Conservation (phyloP, 371 early-diverging fungal species). For the Chytridium lagenaria region DNA sequence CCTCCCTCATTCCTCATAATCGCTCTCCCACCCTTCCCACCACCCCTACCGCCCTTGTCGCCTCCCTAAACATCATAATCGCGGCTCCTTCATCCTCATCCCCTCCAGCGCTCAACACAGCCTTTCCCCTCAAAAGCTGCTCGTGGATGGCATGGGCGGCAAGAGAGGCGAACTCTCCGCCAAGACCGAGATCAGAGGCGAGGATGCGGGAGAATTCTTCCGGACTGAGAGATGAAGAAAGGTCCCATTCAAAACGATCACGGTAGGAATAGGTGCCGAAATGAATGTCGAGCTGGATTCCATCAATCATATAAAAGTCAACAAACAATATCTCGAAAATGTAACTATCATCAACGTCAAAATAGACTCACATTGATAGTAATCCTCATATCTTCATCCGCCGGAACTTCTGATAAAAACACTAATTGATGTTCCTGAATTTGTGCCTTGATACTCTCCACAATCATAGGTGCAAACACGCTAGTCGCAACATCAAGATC, state of each 20-base stretch:
- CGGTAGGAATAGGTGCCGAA: constrained; percentile 81
- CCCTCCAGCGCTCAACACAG: constrained; percentile 53
- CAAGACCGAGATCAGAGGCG: constrained; percentile 85
- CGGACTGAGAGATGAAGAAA: constrained; percentile 62
- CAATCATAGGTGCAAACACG: constrained; percentile 72
- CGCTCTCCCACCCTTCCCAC: constrained; percentile 13
- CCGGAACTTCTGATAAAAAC: constrained; percentile 25
- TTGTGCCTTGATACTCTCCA: constrained; percentile 82
- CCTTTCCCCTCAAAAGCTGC: constrained; percentile 65
- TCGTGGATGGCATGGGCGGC: constrained; percentile 91
- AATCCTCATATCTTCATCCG: constrained; percentile 48
- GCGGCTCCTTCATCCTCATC: constrained; percentile 40
- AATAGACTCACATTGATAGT: constrained; percentile 46
- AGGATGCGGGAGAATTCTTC: constrained; percentile 84
- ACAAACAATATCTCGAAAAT: constrained; percentile 2
- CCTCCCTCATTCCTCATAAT: constrained; percentile 71
- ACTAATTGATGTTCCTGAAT: constrained; percentile 33
- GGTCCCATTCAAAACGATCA: constrained; percentile 96
- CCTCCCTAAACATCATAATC: constrained; percentile 22
- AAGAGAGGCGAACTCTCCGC: constrained; percentile 86
- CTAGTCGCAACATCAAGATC: constrained; percentile 68
- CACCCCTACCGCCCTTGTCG: constrained; percentile 24
- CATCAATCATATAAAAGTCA: not conserved
- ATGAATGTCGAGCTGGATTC: constrained; percentile 81
- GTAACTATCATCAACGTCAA: no score